Evolutionary conservation across 345 rosid species (phyloP).

Genomic region (Murraya koenigii): DNA sequence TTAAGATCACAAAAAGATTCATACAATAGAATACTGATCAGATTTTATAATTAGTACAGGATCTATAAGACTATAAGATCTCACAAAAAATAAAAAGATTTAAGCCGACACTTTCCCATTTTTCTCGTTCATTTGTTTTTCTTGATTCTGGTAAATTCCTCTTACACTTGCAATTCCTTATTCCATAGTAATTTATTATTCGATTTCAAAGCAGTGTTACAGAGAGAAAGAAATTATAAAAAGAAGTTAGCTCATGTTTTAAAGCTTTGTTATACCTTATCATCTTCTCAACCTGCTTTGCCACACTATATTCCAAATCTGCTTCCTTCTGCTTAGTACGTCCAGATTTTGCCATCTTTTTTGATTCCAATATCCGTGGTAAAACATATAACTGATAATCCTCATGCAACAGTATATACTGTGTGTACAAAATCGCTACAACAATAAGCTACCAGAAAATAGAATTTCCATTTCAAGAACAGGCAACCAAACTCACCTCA

Average conservation of each 20-base stretch:
- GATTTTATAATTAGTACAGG: too few relatives aligned
- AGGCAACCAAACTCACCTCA: slow-evolving; percentile 56
- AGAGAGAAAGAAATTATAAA: not conserved
- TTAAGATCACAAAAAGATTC: too few relatives aligned
- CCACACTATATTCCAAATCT: slow-evolving; percentile 93
- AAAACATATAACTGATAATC: slow-evolving; percentile 91
- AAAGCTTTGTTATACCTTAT: slow-evolving; percentile 50
- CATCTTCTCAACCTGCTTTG: slow-evolving; percentile 99
- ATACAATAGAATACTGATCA: too few relatives aligned
- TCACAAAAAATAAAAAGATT: too few relatives aligned
- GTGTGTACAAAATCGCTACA: slow-evolving; percentile 37
- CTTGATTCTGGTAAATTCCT: not conserved
- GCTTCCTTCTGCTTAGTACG: slow-evolving; percentile 95
- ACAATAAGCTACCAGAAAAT: slow-evolving; percentile 29
- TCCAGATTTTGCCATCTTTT: slow-evolving; percentile 98
- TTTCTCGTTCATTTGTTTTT: not conserved
- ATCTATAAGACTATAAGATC: too few relatives aligned
- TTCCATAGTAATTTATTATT: not conserved
- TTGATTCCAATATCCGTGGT: slow-evolving; percentile 94
- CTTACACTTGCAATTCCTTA: not conserved
- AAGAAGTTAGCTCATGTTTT: not conserved
- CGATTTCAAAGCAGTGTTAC: not conserved
- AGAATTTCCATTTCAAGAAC: slow-evolving; percentile 6
- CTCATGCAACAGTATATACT: slow-evolving; percentile 87
- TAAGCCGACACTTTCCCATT: not conserved